Base-by-base conservation (phyloP, 768 basidiomycete genomes). In the Hypsizygus marmoreus region DNA sequence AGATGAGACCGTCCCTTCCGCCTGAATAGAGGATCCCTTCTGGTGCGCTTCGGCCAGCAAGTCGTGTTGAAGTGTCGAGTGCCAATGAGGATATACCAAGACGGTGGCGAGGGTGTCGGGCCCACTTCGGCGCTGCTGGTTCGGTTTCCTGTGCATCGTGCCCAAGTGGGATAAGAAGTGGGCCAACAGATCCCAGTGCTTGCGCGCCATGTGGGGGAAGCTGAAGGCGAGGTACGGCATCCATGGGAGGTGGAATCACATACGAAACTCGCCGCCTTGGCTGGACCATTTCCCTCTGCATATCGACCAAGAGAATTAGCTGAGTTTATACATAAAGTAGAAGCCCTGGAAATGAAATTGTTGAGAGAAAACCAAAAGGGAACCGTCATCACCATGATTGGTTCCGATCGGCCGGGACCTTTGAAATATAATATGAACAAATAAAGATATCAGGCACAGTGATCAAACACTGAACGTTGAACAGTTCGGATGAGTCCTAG, bases 1-100 rank as follows among this genome's bases (percentile, higher is more conserved):
- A 84, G 35, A 95, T 74, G 32, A 92, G 72, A 0, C 94, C 94
- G 68, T 97, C 94, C 46, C 94, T 73, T 17, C 91, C 93, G 20
- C 86, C 93, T 2, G 91, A 84, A 62, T 97, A 97, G 2, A 97
- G 68, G 31, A 97, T 94, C 4, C 94, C 94, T 53, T 90, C 83
- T 0, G 94, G 93, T 4, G 75, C 58, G 4, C 64, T 47, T n/a
- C 71, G 73, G 4, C 86, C 86, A n/a, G 76, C 61, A 6, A 97
- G 75, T 36, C 79, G 77, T 2, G 94, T 95, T 0, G 90, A 85
- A 0, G 80, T 76, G 65, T 97, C 94, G 16, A 97, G 71, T 0
- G 90, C 94, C n/a, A 97, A 76, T 0, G 89, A 85, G 1, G 88
- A 82, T 28, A 94, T 83, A 3, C 91, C 91, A 0, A 97, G 79